Conservation (phyloP, 1,139 yeast species). For the Yamadazyma sp. region DNA sequence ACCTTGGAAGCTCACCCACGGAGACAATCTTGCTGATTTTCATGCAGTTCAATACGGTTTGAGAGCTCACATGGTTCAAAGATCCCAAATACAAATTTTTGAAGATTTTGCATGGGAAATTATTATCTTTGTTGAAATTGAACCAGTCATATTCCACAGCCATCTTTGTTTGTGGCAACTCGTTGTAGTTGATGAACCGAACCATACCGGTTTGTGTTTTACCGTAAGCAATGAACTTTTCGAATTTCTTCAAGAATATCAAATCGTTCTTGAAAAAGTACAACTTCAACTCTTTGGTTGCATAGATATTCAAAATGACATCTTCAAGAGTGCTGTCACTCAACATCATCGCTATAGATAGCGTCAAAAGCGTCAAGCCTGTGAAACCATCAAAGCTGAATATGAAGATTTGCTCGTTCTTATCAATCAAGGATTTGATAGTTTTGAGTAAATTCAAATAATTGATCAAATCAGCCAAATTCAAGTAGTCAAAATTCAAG, state of each 20-base stretch:
- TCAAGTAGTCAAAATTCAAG: slow-evolving; percentile 22
- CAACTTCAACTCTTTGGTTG: slow-evolving; percentile 22
- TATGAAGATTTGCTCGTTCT: slow-evolving; percentile 28
- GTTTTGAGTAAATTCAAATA: slow-evolving; percentile 34
- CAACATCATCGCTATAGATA: slow-evolving; percentile 26
- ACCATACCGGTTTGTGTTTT: slow-evolving; percentile 7
- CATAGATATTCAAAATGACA: slow-evolving; percentile 18
- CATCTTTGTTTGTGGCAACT: slow-evolving; percentile 5
- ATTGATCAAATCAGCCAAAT: slow-evolving; percentile 27
- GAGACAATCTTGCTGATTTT: slow-evolving; percentile 30
- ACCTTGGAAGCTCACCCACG: slow-evolving; percentile 38
- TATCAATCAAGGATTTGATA: slow-evolving; percentile 23
- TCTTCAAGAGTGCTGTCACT: slow-evolving; percentile 23
- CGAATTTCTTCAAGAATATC: slow-evolving; percentile 32
- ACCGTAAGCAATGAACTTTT: slow-evolving; percentile 25
- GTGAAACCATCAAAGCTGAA: slow-evolving; percentile 45
- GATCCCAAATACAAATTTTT: slow-evolving; percentile 37
- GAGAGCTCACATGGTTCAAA: slow-evolving; percentile 35
- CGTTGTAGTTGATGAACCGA: slow-evolving; percentile 15
- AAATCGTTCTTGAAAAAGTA: slow-evolving; percentile 36
- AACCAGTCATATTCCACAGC: slow-evolving; percentile 34
- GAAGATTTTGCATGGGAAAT: slow-evolving; percentile 36
- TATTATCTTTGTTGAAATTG: slow-evolving; percentile 30
- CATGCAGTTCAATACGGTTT: slow-evolving; percentile 26
- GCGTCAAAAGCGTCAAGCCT: slow-evolving; percentile 33